Conservation (phyloP, 2,329 filamentous ascomycete species). For the Calcarisporium arbuscula region DNA sequence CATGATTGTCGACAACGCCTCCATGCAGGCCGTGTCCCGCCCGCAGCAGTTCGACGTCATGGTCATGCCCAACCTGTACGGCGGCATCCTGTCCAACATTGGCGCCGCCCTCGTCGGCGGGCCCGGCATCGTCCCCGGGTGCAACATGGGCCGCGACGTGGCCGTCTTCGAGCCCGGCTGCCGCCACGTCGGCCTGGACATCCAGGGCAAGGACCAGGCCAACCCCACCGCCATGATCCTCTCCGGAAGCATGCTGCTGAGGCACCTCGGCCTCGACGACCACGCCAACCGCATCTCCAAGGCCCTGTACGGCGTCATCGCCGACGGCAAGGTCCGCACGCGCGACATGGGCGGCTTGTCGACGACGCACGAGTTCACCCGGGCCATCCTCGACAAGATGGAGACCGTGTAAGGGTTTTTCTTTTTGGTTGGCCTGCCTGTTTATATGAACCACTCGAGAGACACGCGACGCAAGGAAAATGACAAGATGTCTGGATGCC, state of each 20-base stretch:
- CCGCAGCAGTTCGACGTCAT: slow-evolving; percentile 99
- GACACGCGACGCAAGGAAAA: slow-evolving; percentile 10
- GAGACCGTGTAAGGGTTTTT: slow-evolving; percentile 56
- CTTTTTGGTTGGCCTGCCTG: no score
- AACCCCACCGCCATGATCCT: slow-evolving; percentile 96
- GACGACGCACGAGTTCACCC: slow-evolving; percentile 91
- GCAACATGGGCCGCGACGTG: slow-evolving; percentile 98
- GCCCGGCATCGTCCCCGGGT: slow-evolving; percentile 93
- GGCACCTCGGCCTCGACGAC: slow-evolving; percentile 94
- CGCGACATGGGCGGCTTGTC: slow-evolving; percentile 91
- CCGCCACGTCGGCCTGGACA: slow-evolving; percentile 98
- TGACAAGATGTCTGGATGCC: no score
- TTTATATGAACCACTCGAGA: slow-evolving; percentile 15
- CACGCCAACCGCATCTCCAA: slow-evolving; percentile 98
- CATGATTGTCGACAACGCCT: slow-evolving; percentile 99
- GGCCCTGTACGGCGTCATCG: slow-evolving; percentile 71
- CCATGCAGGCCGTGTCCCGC: slow-evolving; percentile 94
- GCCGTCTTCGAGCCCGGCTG: slow-evolving; percentile 98
- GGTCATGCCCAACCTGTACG: slow-evolving; percentile 99
- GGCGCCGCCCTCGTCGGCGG: slow-evolving; percentile 95
- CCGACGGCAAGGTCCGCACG: slow-evolving; percentile 82
- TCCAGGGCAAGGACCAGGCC: slow-evolving; percentile 99
- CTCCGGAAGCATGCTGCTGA: slow-evolving; percentile 92
- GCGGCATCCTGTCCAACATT: slow-evolving; percentile 98
- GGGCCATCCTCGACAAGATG: slow-evolving; percentile 92